A percentile compares a stretch with the other conserved stretches of the same genome.
Conservation (phyloP, 192 early-diverging fungal species). For the Podila verticillata region DNA sequence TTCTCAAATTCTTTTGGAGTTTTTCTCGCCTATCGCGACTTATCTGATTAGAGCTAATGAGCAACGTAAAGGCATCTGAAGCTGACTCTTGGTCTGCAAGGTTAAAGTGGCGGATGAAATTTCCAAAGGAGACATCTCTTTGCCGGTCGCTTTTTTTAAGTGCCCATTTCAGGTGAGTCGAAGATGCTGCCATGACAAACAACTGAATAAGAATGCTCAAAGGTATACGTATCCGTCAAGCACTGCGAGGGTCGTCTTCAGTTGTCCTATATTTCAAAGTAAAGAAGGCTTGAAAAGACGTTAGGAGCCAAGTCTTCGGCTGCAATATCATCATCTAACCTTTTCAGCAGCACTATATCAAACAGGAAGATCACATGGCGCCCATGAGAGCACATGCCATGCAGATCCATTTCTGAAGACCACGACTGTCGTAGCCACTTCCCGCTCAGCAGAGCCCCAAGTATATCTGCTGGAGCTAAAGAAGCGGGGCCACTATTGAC, state of each 20-base stretch:
- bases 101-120: conserved; percentile 20
- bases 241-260: too few relatives aligned
- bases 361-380: neutral
- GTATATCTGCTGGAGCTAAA: conserved; percentile 2
- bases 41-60: neutral
- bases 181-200: conserved; percentile 3
- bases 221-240: neutral
- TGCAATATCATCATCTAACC: too few relatives aligned
- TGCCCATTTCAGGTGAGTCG: conserved; percentile 10
- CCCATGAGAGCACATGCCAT: neutral
- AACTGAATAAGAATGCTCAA: neutral
- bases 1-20: conserved; percentile 1
- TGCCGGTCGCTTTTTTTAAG: conserved; percentile 9
- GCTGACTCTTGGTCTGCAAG: conserved; percentile 10
- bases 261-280: too few relatives aligned
- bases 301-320: neutral
- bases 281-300: too few relatives aligned
- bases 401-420: neutral
- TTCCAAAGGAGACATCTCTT: conserved; percentile 11
- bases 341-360: neutral
- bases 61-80: neutral
- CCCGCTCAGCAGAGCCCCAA: neutral
- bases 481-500: neutral
- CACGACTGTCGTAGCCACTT: neutral
- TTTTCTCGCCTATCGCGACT: neutral